Base-by-base conservation (phyloP, 1,139 yeast genomes). In the Kodamaea anthophila region DNA sequence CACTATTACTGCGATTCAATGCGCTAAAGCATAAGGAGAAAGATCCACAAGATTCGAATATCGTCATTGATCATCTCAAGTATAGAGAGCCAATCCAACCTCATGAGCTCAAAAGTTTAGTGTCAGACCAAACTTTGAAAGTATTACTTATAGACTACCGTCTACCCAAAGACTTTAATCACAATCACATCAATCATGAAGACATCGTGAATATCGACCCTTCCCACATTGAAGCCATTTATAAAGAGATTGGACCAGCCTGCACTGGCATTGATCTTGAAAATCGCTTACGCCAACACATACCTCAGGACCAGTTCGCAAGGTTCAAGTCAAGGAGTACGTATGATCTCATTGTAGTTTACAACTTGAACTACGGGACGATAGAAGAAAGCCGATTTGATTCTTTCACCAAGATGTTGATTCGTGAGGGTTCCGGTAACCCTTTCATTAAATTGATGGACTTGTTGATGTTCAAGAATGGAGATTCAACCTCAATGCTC, bases 141-240 rank as follows among this genome's bases (percentile, higher is more conserved):
- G 40, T 75, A 9, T 57, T 83, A 23, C 39, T 83, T 14, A 65
- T 87, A 13, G 96, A 87, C 48, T 66, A 77, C 25, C 63, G 96
- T 37, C 62, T 76, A 9, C 58, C 78, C 24, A 62, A 63, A 14
- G 77, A 72, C 24, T 84, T 68, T 50, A 67, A 72, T 26, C 62
- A 60, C 30, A 69, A 72, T 22, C 94, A 81, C 47, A 73, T 87
- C 18, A 64, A 67, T 13, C 57, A 67, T 20, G 51, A 58, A 1
- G 70, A 78, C 28, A 53, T 79, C 6, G 68, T 83, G 11, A 81
- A 87, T 47, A 70, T 86, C 9, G 94, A 83, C 34, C 95, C 95
- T 0, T 57, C 73, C 4, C 61, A 75, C 5, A 44, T 60, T 3
- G 36, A 35, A 4, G 39, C 44, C 20, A 29, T 61, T 9, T 26